Evolutionary conservation across 1,284 basidiomycete genomes (phyloP), one percentile per base, ranked within the genome.

Genomic region (Sporisorium exsertum): DNA sequence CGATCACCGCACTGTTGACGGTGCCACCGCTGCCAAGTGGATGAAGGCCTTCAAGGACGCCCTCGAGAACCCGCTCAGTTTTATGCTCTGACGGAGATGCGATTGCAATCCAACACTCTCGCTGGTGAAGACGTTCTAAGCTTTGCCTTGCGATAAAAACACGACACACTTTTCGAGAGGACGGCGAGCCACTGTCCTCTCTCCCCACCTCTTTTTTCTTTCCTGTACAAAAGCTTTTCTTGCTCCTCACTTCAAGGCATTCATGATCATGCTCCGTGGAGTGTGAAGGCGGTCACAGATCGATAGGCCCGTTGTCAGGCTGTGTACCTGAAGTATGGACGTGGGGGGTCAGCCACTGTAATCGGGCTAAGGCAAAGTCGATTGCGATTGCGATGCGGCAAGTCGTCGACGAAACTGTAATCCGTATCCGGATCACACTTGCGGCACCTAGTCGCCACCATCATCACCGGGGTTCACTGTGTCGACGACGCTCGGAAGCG

Each of bases 41-140:
- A 83, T 98, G 88, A 87, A 91, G 77, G 93, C 95, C 26, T 97
- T 99, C 90, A 97, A 95, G 89, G 92, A 93, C 52, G 97, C 96
- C 87, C 88, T 99, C 75, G 97, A 99, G 89, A 97, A 98, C 87
- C 94, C 96, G 58, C 87, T 97, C 83, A 79, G 77, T 60, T 82
- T 82, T 50, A 82, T 82, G 80, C 79, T 82, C 55, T 82, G 70
- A 71, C 20, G 29, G 5, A 5, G 10, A 32, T 5, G 29, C 29
- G 43, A 37, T 24, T 20, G n/a, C 33, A 3, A 20, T 22, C 40
- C 8, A 57, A 45, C 32, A 46, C 15, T 1, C 10, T 43, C n/a
- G 40, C 40, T 18, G 5, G 40, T n/a, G 7, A 7, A 43, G 18
- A 8, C n/a, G 40, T 43, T 43, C 29, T 32, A 32, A 10, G 29